phyloP scores from a whole-genome alignment of 495 filamentous ascomycete species.

The Talaromyces stipitatus region DNA sequence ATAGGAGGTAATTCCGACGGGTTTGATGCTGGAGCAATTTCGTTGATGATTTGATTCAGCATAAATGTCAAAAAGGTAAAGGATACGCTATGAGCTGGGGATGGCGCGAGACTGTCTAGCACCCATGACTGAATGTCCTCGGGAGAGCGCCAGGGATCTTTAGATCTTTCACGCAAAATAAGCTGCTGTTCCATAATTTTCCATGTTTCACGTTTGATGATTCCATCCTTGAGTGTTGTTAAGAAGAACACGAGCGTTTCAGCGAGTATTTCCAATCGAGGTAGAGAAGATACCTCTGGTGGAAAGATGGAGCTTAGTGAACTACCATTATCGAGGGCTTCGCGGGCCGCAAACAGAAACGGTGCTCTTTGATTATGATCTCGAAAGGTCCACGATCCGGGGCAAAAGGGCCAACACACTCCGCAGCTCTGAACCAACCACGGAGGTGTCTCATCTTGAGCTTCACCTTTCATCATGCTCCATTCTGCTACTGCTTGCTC shows the following conservation, averaged over 20 bases:
- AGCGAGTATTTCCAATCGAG: slow-evolving; percentile 61
- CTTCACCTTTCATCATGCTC: slow-evolving; percentile 61
- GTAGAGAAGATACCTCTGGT: slow-evolving; percentile 49
- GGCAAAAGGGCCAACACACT: slow-evolving; percentile 69
- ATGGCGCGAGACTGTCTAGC: slow-evolving; percentile 62
- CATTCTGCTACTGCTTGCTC: slow-evolving; percentile 75
- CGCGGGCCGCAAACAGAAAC: slow-evolving; percentile 40
- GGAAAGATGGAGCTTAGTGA: slow-evolving; percentile 50
- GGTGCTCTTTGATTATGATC: slow-evolving; percentile 23
- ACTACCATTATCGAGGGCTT: slow-evolving; percentile 62
- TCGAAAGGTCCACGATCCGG: slow-evolving; percentile 39
- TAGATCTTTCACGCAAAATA: slow-evolving; percentile 39
- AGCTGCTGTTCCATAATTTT: slow-evolving; percentile 58
- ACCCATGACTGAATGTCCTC: slow-evolving; percentile 64
- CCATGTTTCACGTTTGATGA: slow-evolving; percentile 66
- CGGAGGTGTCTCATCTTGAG: slow-evolving; percentile 35
- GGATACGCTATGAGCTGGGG: slow-evolving; percentile 72
- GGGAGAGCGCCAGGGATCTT: slow-evolving; percentile 31
- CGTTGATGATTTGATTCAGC: slow-evolving; percentile 47
- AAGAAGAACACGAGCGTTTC: slow-evolving; percentile 66
- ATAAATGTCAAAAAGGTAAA: slow-evolving; percentile 82
- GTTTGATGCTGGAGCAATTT: slow-evolving; percentile 31
- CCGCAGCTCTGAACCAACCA: slow-evolving; percentile 49
- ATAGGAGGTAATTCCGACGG: background rate
- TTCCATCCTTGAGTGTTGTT: slow-evolving; percentile 61